Percentiles rank a stretch among this genome's conserved stretches.
phyloP scores from a whole-genome alignment of 2,329 filamentous ascomycete genomes.

The Emergomyces africanus region DNA sequence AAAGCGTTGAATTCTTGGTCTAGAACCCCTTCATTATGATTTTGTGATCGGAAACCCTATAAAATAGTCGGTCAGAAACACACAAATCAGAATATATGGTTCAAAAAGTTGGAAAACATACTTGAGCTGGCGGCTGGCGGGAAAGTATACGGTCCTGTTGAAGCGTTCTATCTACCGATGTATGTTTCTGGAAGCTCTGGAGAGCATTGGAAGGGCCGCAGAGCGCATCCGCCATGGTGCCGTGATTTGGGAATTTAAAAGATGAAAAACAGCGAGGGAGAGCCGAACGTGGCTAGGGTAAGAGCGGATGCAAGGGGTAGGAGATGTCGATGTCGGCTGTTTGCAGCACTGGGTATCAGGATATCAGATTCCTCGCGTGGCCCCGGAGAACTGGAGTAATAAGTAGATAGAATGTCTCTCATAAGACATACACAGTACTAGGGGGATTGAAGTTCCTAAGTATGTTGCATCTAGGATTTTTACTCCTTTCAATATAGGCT shows the following conservation, averaged over 20 bases:
- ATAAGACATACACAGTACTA: neutral
- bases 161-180: conserved; percentile 53
- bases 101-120: conserved; percentile 22
- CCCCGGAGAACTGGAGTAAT: neutral
- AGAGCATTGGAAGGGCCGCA: conserved; percentile 66
- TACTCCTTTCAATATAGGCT: neutral
- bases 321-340: neutral
- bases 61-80: conserved; percentile 8
- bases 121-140: conserved; percentile 43
- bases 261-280: neutral
- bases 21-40: conserved; percentile 41
- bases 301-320: neutral
- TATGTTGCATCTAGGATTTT: neutral
- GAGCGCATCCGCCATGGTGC: conserved; percentile 51
- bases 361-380: neutral
- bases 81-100: neutral
- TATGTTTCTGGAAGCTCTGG: conserved; percentile 59
- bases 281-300: neutral
- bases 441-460: neutral
- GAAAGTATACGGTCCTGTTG: conserved; percentile 57
- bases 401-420: neutral
- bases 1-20: conserved; percentile 61
- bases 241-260: neutral
- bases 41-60: conserved; percentile 51
- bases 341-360: neutral